Evolutionary conservation across 139 green algal species (phyloP).

Genomic region (Tetradesmus lagerheimii): DNA sequence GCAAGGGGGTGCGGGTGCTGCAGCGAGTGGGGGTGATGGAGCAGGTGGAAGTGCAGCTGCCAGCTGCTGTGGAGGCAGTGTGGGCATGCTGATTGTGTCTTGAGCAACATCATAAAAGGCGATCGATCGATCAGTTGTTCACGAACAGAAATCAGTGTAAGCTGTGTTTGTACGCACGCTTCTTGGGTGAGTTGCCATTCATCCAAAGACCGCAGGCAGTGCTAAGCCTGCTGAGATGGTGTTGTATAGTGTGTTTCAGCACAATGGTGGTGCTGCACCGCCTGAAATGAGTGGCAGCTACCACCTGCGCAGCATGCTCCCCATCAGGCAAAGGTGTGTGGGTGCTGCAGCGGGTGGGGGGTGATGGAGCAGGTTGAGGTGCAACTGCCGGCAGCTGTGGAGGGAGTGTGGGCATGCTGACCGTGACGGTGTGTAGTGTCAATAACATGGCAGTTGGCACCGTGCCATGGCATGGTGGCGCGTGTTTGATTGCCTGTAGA

Average conservation of each 20-base stretch:
- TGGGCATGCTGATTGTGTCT: background rate
- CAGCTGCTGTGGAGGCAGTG: constrained; percentile 5
- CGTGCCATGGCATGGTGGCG: no score
- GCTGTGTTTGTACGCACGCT: no score
- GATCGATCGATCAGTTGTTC: no score
- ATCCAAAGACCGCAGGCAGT: no score
- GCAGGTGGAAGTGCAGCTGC: background rate
- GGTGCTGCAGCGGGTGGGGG: background rate
- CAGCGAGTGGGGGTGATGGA: constrained; percentile 16
- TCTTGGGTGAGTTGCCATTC: background rate
- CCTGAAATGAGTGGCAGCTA: background rate
- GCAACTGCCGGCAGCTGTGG: constrained; percentile 8
- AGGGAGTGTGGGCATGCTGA: background rate
- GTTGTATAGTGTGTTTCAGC: background rate
- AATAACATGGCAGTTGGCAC: no score
- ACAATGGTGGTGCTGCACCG: background rate
- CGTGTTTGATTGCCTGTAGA: no score
- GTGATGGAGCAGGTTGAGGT: background rate
- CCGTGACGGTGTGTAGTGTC: no score
- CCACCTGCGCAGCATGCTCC: background rate
- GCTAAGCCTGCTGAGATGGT: background rate
- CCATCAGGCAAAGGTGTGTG: constrained; percentile 18
- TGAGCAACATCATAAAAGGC: no score
- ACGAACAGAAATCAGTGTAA: no score
- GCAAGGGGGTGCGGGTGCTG: constrained; percentile 18